Evolutionary conservation across 768 basidiomycete genomes (phyloP).

Genomic region (Termitomyces sp.): DNA sequence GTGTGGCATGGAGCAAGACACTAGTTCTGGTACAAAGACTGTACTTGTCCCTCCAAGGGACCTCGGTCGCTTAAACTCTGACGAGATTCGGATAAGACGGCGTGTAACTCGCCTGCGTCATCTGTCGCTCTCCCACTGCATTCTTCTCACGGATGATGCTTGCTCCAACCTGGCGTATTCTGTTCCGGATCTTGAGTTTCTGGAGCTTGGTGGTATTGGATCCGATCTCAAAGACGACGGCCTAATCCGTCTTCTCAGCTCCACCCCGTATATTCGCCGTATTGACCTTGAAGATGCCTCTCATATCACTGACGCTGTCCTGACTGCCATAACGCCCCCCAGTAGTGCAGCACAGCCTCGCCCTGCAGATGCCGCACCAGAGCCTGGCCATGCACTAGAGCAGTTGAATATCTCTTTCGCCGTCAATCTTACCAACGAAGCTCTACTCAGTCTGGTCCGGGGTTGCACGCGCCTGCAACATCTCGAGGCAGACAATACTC

Average conservation of each 20-base stretch:
- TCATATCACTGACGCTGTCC: conserved; percentile 70
- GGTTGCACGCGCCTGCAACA: conserved; percentile 58
- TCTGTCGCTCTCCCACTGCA: conserved; percentile 68
- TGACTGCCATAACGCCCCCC: conserved; percentile 59
- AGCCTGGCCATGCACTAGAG: conserved; percentile 68
- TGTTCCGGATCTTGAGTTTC: conserved; percentile 67
- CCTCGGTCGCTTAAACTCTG: conserved; percentile 53
- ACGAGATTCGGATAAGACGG: conserved; percentile 49
- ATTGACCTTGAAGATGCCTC: conserved; percentile 86
- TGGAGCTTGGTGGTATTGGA: conserved; percentile 80
- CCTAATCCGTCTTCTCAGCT: conserved; percentile 64
- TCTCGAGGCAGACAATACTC: conserved; percentile 80
- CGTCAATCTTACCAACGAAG: conserved; percentile 58
- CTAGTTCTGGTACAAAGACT: conserved; percentile 37
- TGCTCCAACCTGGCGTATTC: conserved; percentile 70
- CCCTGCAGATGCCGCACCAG: conserved; percentile 21
- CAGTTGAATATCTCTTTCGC: conserved; percentile 72
- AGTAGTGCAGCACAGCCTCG: neutral
- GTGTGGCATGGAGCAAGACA: conserved; percentile 36
- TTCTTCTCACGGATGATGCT: conserved; percentile 68
- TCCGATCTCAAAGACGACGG: conserved; percentile 67
- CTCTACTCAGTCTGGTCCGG: conserved; percentile 59
- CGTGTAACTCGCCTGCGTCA: conserved; percentile 71
- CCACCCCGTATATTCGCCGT: conserved; percentile 66
- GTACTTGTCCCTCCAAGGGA: conserved; percentile 58